Conservation (phyloP, 2,329 filamentous ascomycete genomes). For the Exophiala aquamarina region DNA sequence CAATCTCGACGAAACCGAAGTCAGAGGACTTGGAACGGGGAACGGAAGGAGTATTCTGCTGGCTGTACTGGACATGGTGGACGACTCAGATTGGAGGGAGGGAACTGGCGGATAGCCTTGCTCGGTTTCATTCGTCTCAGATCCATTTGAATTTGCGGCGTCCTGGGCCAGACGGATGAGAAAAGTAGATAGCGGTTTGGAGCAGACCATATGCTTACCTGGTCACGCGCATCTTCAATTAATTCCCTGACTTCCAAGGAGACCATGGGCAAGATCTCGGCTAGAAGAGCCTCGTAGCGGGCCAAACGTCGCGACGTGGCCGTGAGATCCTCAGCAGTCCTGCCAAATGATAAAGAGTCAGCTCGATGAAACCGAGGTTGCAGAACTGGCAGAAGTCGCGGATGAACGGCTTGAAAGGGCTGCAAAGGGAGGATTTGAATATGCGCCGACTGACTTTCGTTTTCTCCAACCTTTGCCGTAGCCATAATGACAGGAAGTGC, state of each 20-base stretch:
- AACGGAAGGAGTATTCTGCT: slow-evolving; percentile 20
- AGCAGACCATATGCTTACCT: slow-evolving; percentile 11
- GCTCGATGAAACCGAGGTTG: not conserved
- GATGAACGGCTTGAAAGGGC: not conserved
- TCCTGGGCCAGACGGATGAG: slow-evolving; percentile 12
- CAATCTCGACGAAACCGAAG: slow-evolving; percentile 12
- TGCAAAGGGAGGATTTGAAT: not conserved
- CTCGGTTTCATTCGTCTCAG: slow-evolving; percentile 21
- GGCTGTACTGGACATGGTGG: slow-evolving; percentile 9
- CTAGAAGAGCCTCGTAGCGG: slow-evolving; percentile 27
- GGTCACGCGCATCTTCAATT: slow-evolving; percentile 28
- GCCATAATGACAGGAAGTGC: slow-evolving; percentile 28
- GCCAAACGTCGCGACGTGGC: slow-evolving; percentile 26
- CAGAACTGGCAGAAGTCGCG: not conserved
- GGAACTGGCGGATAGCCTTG: slow-evolving; percentile 7
- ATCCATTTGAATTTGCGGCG: slow-evolving; percentile 18
- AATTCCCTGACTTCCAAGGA: slow-evolving; percentile 24
- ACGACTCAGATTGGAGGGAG: slow-evolving; percentile 11
- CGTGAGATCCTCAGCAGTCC: slow-evolving; percentile 28
- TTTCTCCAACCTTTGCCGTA: slow-evolving; percentile 31
- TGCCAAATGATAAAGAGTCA: slow-evolving; percentile 11
- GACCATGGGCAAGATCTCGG: slow-evolving; percentile 27
- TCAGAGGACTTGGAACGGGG: slow-evolving; percentile 18
- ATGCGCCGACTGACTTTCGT: slow-evolving; percentile 23
- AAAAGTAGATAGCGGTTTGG: no score